Evolutionary conservation across 2,329 filamentous ascomycete species (phyloP).

Genomic region (Blastomyces gilchristii): DNA sequence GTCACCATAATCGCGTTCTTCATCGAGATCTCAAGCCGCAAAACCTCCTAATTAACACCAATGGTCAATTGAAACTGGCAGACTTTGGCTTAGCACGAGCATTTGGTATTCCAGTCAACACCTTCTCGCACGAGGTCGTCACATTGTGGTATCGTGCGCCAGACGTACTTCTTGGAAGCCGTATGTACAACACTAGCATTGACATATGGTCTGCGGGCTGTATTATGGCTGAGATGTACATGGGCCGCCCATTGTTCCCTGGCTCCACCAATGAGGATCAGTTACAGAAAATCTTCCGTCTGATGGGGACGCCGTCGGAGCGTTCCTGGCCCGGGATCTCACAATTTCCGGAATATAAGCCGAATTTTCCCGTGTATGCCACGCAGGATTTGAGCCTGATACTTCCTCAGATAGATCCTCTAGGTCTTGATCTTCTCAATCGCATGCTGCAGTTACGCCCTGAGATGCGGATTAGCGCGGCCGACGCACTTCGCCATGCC

Average conservation of each 20-base stretch:
- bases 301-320: constrained; percentile 97
- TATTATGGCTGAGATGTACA: constrained; percentile 99
- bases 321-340: constrained; percentile 92
- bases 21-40: constrained; percentile 95
- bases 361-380: constrained; percentile 84
- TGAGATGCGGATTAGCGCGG: constrained; percentile 79
- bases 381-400: constrained; percentile 84
- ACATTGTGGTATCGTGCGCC: constrained; percentile 96
- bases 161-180: constrained; percentile 82
- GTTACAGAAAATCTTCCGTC: constrained; percentile 89
- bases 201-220: constrained; percentile 99
- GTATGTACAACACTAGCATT: constrained; percentile 97
- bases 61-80: constrained; percentile 81
- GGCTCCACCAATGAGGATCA: constrained; percentile 98
- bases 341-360: constrained; percentile 92
- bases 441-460: constrained; percentile 88
- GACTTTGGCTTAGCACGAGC: constrained; percentile 91
- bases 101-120: constrained; percentile 95
- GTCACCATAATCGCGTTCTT: constrained; percentile 91
- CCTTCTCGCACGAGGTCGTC: constrained; percentile 97
- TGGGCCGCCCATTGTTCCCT: constrained; percentile 89
- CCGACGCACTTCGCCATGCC: constrained; percentile 75
- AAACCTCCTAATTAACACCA: constrained; percentile 88
- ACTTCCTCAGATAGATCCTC: constrained; percentile 79
- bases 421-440: constrained; percentile 77